A percentile compares a stretch with the other conserved stretches of the same genome.
These are phyloP conservation scores for Claviceps paspali DNA, from an alignment of 2,329 filamentous ascomycete species.

Conservation along the genomic window DNA sequence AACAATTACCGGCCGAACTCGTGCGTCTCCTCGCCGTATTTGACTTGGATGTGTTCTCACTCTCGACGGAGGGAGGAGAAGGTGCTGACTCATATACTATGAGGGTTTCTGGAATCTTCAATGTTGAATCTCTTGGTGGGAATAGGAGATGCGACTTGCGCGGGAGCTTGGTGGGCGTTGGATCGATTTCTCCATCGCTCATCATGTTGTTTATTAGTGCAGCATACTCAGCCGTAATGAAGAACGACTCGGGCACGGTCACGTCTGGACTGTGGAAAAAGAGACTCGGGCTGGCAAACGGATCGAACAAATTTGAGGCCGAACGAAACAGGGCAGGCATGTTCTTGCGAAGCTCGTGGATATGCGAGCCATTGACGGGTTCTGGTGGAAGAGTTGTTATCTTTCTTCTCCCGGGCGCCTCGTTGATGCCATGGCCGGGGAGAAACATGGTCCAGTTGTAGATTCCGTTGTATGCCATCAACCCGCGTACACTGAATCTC, in stretches of 20 bases:
- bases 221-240: slow-evolving; percentile 16
- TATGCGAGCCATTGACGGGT: slow-evolving; percentile 18
- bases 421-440: slow-evolving; percentile 33
- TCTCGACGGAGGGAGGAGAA: slow-evolving; percentile 8
- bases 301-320: slow-evolving; percentile 39
- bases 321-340: slow-evolving; percentile 29
- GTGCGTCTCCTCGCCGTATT: slow-evolving; percentile 9
- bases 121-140: slow-evolving; percentile 29
- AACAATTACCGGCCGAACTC: slow-evolving; percentile 23
- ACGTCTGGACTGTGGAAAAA: slow-evolving; percentile 41
- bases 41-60: not conserved
- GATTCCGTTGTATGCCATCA: slow-evolving; percentile 43
- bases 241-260: slow-evolving; percentile 29
- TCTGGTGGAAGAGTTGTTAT: slow-evolving; percentile 7
- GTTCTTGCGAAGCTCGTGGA: slow-evolving; percentile 22
- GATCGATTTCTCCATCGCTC: slow-evolving; percentile 7
- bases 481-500: slow-evolving; percentile 33
- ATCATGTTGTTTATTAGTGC: slow-evolving; percentile 12
- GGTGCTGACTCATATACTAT: slow-evolving; percentile 28
- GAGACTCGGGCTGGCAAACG: slow-evolving; percentile 42
- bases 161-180: slow-evolving; percentile 13
- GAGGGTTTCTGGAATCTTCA: slow-evolving; percentile 33
- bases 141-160: slow-evolving; percentile 30
- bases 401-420: slow-evolving; percentile 8
- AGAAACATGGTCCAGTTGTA: slow-evolving; percentile 51